These are phyloP conservation scores for Colletotrichum sp. DNA, from an alignment of 2,329 filamentous ascomycete species.

Conservation along the genomic window DNA sequence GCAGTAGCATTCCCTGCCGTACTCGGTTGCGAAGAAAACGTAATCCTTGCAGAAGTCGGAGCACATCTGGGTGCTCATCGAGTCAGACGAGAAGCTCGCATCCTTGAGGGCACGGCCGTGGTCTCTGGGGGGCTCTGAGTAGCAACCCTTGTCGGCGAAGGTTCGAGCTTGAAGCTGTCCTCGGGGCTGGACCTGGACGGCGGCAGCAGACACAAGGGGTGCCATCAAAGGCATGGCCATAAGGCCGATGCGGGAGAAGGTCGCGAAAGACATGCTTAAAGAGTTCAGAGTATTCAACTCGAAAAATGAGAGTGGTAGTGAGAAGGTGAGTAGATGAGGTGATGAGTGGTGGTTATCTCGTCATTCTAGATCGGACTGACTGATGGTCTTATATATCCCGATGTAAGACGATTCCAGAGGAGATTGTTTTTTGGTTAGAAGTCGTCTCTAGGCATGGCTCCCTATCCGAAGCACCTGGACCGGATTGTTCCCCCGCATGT, in stretches of 20 bases:
- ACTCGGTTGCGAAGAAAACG: conserved; percentile 39
- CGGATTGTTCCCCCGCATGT: neutral
- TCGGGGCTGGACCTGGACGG: neutral
- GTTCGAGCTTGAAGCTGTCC: neutral
- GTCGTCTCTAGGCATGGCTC: neutral
- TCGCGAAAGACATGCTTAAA: neutral
- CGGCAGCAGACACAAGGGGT: neutral
- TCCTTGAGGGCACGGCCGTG: conserved; percentile 32
- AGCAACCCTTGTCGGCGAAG: neutral
- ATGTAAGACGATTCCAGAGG: neutral
- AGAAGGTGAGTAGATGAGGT: neutral
- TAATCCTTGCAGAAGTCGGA: conserved; percentile 42
- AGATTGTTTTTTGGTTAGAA: neutral
- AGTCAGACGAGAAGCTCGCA: conserved; percentile 23
- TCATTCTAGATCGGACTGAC: neutral
- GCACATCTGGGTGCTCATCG: conserved; percentile 37
- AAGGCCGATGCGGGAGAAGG: neutral
- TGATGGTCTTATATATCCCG: neutral
- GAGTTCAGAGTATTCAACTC: neutral
- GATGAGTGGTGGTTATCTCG: neutral
- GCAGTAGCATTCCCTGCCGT: conserved; percentile 43
- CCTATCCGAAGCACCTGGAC: neutral
- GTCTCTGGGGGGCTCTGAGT: neutral
- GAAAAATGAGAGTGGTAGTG: neutral
- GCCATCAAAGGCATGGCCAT: neutral